Evolutionary conservation across 2,329 filamentous ascomycete species (phyloP), one percentile per base, ranked within the genome.

Genomic region (Penicillium frequentans): DNA sequence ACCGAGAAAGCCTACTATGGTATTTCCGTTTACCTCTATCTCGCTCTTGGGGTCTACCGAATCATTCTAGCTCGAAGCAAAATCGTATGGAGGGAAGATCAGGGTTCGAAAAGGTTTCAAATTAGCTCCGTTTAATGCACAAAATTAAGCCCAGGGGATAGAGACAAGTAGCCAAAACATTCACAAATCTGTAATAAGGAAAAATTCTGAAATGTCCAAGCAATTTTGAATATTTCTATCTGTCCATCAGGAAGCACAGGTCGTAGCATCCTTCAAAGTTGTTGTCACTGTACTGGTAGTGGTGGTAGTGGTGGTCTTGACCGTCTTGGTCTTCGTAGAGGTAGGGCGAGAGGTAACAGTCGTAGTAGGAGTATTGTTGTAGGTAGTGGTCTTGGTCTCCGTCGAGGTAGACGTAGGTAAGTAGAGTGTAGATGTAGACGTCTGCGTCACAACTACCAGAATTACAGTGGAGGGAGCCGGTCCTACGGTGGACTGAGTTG

Each of bases 181-280:
- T 33, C 31, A 33, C 13, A 33, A 16, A 33, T 6, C 5, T 2
- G 13, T 6, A n/a, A 11, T 19, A 42, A 42, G 4, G 14, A 11
- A 21, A 42, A 21, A 19, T 21, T n/a, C 19, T 11, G 5, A 16
- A 7, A 8, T 26, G 6, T 3, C 7, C 2, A 37, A n/a, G 33
- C 14, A n/a, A n/a, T 3, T n/a, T 13, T 9, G 8, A 9, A 37
- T 37, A n/a, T 16, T 16, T 13, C 16, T 3, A 39, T 39, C n/a
- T 39, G n/a, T 19, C 31, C 31, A 9, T 49, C 23, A 49, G 6
- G 26, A 49, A 23, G 37, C 8, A n/a, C 49, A 52, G 3, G 45
- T 44, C 4, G 52, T 55, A 13, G 45, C 52, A 14, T 51, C 54
- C n/a, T 55, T 55, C 6, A 44, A 35, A 9, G 50, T 57, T 10